Evolutionary conservation across 768 basidiomycete species (phyloP), one percentile per base, ranked within the genome.

Genomic region (Hortiboletus flavorubellus): DNA sequence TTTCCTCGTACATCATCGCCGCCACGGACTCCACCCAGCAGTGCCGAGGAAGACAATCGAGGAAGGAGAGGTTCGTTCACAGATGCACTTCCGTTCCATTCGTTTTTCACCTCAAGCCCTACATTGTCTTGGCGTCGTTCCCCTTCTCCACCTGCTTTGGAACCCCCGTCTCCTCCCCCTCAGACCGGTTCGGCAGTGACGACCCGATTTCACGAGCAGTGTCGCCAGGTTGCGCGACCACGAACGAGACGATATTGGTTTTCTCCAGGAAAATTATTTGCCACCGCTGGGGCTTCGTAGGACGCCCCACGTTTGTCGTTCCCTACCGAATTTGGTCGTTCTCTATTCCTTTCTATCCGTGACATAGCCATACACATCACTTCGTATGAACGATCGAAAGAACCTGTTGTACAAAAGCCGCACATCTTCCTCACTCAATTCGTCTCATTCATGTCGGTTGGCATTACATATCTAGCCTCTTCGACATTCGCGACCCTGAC

Each of bases 201-300:
- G 53, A 45, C 58, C 60, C 67, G 61, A 60, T 67, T 69, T 60
- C 66, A 64, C 43, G 67, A 67, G 46, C 65, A 65, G 38, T 73
- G 70, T 63, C 71, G 72, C 38, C 66, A 70, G 49, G 70, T 60
- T 21, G 63, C 66, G 35, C 66, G 70, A 33, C 69, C 69, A 59
- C 73, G 78, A 54, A 68, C 78, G 54, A 73, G 76, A 62, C 76
- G 78, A 37, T 72, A 76, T 59, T 84, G 82, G 82, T 82, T 83
- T 66, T 77, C 77, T 51, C 75, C 80, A 30, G 77, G 77, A 67
- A 77, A 78, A 68, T 64, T 83, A 59, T 80, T 81, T 60, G 65
- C 75, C 58, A 72, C 77, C 46, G 64, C 76, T 51, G 75, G 74
- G 51, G 73, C 70, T 44, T 65, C 70, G 53, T 72, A 71, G 70